Base-by-base conservation (phyloP, 441 rosid genomes). In the Erysimum cheiri region DNA sequence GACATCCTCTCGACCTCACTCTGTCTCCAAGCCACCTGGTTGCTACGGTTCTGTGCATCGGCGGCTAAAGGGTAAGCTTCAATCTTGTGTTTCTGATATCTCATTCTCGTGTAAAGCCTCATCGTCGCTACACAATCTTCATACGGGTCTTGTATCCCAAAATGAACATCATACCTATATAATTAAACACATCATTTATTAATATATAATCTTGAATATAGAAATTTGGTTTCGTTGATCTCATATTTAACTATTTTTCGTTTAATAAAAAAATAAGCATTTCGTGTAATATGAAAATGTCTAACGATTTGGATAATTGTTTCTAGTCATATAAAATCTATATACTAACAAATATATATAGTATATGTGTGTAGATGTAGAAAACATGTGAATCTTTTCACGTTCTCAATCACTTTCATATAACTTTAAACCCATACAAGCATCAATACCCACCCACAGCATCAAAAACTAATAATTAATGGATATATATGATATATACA, bases 61-160 rank as follows among this genome's bases (percentile, higher is more conserved):
- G 87, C 79, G 17, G 89, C 90, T 53, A 87, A 81, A 33, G 96
- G 91, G 59, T 71, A 75, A 19, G 88, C 85, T 74, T 93, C 89
- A 22, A 67, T 77, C 65, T 4, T 43, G 71, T 93, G 98, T 13
- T 12, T 80, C 71, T 88, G 97, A n/a, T 75, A 80, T 77, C 85
- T 85, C 98, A 89, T 93, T 78, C 94, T 85, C 73, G 58, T 79
- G 84, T 93, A 91, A 57, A 93, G 90, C 82, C 91, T 88, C 98
- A 91, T 87, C 36, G 89, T 80, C 6, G 96, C 98, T 12, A 87
- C 93, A 65, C 98, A 88, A 54, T 93, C 98, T 43, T 91, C 97
- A 7, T 80, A 93, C 0, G 98, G 97, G 36, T 88, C 87, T 82
- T 91, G 96, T 54, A 84, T 83, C 4, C 94, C 94, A 50, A 62